Percentiles rank a stretch among this genome's conserved stretches.
phyloP scores from a whole-genome alignment of 2,329 filamentous ascomycete genomes.

The Alternaria gansuensis region DNA sequence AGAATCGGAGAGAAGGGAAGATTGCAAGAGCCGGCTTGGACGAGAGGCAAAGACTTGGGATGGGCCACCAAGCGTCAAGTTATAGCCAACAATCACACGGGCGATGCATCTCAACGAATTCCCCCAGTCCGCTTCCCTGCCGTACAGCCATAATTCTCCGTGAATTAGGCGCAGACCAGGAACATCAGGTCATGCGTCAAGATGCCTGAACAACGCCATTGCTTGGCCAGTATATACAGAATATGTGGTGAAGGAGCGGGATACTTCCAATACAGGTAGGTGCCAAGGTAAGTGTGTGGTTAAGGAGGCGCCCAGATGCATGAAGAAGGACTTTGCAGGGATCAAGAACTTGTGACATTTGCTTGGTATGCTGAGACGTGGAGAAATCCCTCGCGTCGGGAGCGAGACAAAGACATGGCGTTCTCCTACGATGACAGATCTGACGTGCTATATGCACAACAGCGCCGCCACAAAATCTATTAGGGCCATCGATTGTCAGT shows the following conservation, averaged over 20 bases:
- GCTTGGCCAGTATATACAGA: conserved; percentile 22
- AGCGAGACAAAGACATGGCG: conserved; percentile 1
- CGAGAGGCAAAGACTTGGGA: not conserved
- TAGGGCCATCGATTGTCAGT: not conserved
- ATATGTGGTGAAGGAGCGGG: conserved; percentile 19
- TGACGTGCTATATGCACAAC: not conserved
- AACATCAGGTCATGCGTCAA: conserved; percentile 41
- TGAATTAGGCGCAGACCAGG: conserved; percentile 33
- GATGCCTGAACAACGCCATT: conserved; percentile 22
- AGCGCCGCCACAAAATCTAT: not conserved
- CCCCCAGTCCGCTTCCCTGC: not conserved
- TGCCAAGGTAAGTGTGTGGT: conserved; percentile 19
- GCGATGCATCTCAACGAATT: conserved; percentile 1
- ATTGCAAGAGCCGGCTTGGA: conserved; percentile 5
- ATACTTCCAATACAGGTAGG: conserved; percentile 12
- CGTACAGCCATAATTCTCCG: conserved; percentile 12
- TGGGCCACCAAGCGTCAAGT: conserved; percentile 22
- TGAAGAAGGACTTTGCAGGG: conserved; percentile 19
- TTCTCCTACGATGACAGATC: not conserved
- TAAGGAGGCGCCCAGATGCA: conserved; percentile 23
- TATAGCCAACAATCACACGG: conserved; percentile 19
- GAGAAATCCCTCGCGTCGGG: not conserved
- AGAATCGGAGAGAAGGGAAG: conserved; percentile 10
- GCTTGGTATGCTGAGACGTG: conserved; percentile 28
- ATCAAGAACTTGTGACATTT: conserved; percentile 36